A percentile compares a stretch with the other conserved stretches of the same genome.
These are phyloP conservation scores for Toxoplasma gondii DNA, from an alignment of 169 alveolate species.

Conservation along the genomic window DNA sequence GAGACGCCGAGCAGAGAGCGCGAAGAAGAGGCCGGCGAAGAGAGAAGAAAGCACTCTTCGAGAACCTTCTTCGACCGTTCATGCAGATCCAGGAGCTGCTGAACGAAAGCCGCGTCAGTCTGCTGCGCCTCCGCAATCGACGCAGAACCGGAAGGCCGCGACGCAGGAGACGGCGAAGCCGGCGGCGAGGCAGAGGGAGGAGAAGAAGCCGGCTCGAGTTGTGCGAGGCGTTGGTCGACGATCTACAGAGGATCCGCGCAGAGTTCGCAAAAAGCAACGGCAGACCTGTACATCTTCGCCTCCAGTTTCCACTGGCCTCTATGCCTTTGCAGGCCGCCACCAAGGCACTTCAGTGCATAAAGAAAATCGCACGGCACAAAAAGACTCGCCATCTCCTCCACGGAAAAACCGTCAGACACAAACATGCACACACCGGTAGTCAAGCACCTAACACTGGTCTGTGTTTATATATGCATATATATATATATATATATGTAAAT, in stretches of 20 bases:
- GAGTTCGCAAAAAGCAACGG: neutral
- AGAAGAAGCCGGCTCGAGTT: neutral
- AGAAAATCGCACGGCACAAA: no score
- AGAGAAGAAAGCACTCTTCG: constrained; percentile 56
- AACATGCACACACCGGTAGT: no score
- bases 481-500: neutral
- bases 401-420: no score
- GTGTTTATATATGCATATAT: no score
- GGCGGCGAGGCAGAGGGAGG: neutral
- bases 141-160: neutral
- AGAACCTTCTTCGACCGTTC: constrained; percentile 53
- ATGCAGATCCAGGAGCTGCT: constrained; percentile 64
- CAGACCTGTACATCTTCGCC: neutral
- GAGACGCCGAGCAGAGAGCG: neutral
- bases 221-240: constrained; percentile 20
- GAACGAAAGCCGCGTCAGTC: constrained; percentile 63
- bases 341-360: no score
- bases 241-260: neutral
- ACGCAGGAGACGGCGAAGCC: neutral
- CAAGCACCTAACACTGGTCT: no score
- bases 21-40: constrained; percentile 37
- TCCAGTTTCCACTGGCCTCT: no score
- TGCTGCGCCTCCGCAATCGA: constrained; percentile 66
- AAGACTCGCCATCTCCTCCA: no score
- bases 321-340: no score